Conservation (phyloP, 805 yeast genomes). For the Barnettozyma wickerhamii region DNA sequence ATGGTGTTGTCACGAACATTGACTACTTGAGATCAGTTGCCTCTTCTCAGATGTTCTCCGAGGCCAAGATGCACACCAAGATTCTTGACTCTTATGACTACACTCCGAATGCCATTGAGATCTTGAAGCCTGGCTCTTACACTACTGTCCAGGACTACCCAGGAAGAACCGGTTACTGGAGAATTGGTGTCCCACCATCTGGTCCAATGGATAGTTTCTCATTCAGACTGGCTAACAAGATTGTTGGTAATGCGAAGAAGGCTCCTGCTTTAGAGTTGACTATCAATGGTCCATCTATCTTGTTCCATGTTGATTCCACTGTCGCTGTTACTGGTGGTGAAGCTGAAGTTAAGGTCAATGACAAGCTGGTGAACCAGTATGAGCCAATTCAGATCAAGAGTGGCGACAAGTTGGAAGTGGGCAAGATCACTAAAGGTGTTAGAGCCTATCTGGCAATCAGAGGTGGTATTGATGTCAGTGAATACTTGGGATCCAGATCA, state of each 20-base stretch:
- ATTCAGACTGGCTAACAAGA: conserved; percentile 82
- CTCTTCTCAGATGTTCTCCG: conserved; percentile 75
- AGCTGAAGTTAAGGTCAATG: conserved; percentile 64
- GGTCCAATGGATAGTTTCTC: conserved; percentile 97
- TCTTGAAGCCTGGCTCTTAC: conserved; percentile 86
- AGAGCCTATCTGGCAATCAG: conserved; percentile 86
- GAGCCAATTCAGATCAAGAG: conserved; percentile 63
- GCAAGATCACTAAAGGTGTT: conserved; percentile 80
- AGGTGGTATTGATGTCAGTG: conserved; percentile 92
- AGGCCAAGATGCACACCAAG: conserved; percentile 82
- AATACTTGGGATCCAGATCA: conserved; percentile 92
- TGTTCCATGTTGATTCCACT: conserved; percentile 77
- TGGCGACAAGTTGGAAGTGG: conserved; percentile 78
- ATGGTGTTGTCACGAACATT: conserved; percentile 85
- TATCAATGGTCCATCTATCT: conserved; percentile 76
- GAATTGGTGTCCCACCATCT: conserved; percentile 91
- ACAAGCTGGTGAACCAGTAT: conserved; percentile 54
- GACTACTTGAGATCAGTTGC: conserved; percentile 88
- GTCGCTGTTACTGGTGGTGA: conserved; percentile 88
- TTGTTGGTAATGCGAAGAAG: conserved; percentile 78
- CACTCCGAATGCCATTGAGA: conserved; percentile 79
- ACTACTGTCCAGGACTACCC: conserved; percentile 97
- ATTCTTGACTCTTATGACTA: conserved; percentile 79
- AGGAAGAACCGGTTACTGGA: conserved; percentile 70
- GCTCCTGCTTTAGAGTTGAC: conserved; percentile 94